phyloP scores from a whole-genome alignment of 2,329 filamentous ascomycete species.

The Aspergillus sp. region DNA sequence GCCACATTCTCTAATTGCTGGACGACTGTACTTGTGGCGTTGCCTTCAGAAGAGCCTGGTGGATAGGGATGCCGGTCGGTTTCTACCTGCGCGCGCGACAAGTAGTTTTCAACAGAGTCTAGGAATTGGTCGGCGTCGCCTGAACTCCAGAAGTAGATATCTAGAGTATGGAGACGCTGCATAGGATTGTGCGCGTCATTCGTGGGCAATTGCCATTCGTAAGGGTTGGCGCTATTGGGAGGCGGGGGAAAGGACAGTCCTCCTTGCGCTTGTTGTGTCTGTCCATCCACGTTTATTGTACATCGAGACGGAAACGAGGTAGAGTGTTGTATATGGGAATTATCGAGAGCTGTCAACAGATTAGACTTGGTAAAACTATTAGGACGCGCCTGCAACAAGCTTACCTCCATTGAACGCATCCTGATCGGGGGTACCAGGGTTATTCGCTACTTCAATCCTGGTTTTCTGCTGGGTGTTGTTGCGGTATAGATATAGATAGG shows the following conservation, averaged over 20 bases:
- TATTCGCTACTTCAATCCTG: constrained; percentile 63
- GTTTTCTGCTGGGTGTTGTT: constrained; percentile 53
- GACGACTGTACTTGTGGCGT: constrained; percentile 58
- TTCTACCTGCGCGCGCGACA: constrained; percentile 46
- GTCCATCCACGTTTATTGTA: constrained; percentile 56
- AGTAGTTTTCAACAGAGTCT: constrained; percentile 40
- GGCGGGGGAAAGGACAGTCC: constrained; percentile 26
- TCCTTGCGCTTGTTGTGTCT: constrained; percentile 24
- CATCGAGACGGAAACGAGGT: constrained; percentile 61
- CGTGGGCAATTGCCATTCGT: constrained; percentile 59
- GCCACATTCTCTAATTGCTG: constrained; percentile 64
- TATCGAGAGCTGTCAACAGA: constrained; percentile 48
- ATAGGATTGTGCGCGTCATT: constrained; percentile 54
- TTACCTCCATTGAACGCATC: constrained; percentile 63
- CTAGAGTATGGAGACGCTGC: constrained; percentile 57
- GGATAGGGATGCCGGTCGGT: constrained; percentile 48
- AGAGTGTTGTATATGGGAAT: constrained; percentile 55
- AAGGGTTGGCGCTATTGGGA: constrained; percentile 26
- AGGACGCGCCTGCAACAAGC: constrained; percentile 14
- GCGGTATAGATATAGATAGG: constrained; percentile 65
- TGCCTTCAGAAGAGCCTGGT: constrained; percentile 29
- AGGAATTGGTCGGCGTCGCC: constrained; percentile 59
- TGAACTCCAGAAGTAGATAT: constrained; percentile 64
- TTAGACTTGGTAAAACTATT: constrained; percentile 12
- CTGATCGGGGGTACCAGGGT: constrained; percentile 62